Base-by-base conservation (phyloP, 805 yeast species). In the Scheffersomyces amazonensis region DNA sequence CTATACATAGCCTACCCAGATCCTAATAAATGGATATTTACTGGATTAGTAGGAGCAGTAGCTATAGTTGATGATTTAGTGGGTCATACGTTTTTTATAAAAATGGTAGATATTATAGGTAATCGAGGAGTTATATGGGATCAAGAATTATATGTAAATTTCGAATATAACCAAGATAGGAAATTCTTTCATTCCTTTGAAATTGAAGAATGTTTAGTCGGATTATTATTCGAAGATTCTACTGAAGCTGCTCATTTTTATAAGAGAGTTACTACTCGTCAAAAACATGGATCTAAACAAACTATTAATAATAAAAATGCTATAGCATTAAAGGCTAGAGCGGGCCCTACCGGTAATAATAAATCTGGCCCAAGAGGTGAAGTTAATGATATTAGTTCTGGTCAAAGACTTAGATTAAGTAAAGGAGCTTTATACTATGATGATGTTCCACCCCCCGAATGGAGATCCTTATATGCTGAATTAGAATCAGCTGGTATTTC, bases 121-220 rank as follows among this genome's bases (percentile, higher is more conserved):
- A 76, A 80, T 44, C 69, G 84, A 30, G 98, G 98, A 24, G 96
- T 93, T 0, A 48, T 93, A 0, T 93, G 99, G 99, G 99, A 93
- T 60, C 99, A 93, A 61, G 99, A 93, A 61, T 63, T 93, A 34
- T 91, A 87, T 53, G 81, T 87, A 10, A 83, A 87, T 52, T 89
- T 93, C 60, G 82, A 83, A 50, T 93, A 93, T 62, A 78, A 86
- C 54, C 98, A 93, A 61, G 99, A 93, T 60, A 76, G 99, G 22
- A 81, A 95, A 28, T 93, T 87, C 62, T 93, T 93, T 73, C 98
- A 93, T 59, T 74, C 95, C 5, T 93, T 93, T 64, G 99, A 93
- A 66, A 69, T 88, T 32, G 98, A 93, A 50, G 95, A 87, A 16
- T 90, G 96, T 56, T 73, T 72, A 36, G 89, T 81, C 9, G 99